These are phyloP conservation scores for Sclerotinia spermophila DNA, from an alignment of 2,329 filamentous ascomycete genomes.

Conservation along the genomic window DNA sequence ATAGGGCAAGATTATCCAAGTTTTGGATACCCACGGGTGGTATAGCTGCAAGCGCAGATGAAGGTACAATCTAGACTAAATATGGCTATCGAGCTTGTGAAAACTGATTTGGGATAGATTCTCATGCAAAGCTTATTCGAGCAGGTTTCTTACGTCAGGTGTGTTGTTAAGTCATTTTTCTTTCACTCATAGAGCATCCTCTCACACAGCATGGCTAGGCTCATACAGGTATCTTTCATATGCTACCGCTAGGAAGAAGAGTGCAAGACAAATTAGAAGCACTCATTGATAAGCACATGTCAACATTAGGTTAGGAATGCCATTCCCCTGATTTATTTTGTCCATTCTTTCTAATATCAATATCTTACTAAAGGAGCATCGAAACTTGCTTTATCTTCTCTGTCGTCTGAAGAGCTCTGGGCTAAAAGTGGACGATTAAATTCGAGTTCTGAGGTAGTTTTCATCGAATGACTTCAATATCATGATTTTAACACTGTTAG, in stretches of 20 bases:
- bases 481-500: constrained; percentile 42
- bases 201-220: constrained; percentile 49
- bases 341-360: neutral
- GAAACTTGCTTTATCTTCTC: constrained; percentile 75
- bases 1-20: constrained; percentile 61
- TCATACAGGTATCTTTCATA: constrained; percentile 86
- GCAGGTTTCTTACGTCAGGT: constrained; percentile 74
- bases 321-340: neutral
- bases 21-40: constrained; percentile 78
- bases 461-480: neutral
- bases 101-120: constrained; percentile 45
- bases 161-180: constrained; percentile 26
- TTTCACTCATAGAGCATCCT: neutral
- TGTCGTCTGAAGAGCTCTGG: constrained; percentile 86
- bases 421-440: constrained; percentile 75
- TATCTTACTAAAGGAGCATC: constrained; percentile 58
- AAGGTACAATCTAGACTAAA: constrained; percentile 41
- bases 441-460: constrained; percentile 64
- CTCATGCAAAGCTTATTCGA: constrained; percentile 63
- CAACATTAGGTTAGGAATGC: constrained; percentile 54
- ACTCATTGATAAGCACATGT: constrained; percentile 88
- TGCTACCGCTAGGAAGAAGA: constrained; percentile 79
- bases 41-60: constrained; percentile 54
- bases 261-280: constrained; percentile 85
- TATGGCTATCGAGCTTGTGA: neutral